Conservation (phyloP, 768 basidiomycete genomes). For the Cyclocybe cylindracea region DNA sequence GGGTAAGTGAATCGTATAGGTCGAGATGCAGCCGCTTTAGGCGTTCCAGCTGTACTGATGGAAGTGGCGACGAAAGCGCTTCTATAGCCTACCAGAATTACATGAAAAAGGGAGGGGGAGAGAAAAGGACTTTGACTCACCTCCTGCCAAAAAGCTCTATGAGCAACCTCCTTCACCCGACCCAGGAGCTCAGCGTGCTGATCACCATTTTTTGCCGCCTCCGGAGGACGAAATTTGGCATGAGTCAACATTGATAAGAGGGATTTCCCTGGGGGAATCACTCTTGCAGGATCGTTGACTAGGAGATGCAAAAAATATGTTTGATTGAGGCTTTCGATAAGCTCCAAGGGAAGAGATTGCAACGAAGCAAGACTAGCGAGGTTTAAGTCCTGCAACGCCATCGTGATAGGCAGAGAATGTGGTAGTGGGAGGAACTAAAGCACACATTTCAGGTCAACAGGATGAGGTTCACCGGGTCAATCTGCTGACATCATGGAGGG, state of each 20-base stretch:
- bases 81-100: constrained; percentile 46
- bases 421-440: no score
- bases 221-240: constrained; percentile 21
- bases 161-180: constrained; percentile 54
- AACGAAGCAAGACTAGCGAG: constrained; percentile 13
- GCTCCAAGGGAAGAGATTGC: constrained; percentile 48
- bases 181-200: constrained; percentile 26
- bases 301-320: constrained; percentile 70
- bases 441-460: no score
- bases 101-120: neutral
- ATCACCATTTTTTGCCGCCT: constrained; percentile 8
- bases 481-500: no score
- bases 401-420: no score
- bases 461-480: no score
- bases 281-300: constrained; percentile 56
- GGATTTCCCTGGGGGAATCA: constrained; percentile 75
- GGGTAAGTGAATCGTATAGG: constrained; percentile 46
- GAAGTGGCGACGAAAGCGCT: constrained; percentile 56
- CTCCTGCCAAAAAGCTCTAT: constrained; percentile 76
- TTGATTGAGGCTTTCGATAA: constrained; percentile 57
- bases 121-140: constrained; percentile 35
- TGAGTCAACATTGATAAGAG: constrained; percentile 61
- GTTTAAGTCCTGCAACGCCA: no score
- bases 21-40: constrained; percentile 59
- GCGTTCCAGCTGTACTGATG: constrained; percentile 59